Base-by-base conservation (phyloP, 2,329 filamentous ascomycete species). In the Simplicillium aogashimaense region DNA sequence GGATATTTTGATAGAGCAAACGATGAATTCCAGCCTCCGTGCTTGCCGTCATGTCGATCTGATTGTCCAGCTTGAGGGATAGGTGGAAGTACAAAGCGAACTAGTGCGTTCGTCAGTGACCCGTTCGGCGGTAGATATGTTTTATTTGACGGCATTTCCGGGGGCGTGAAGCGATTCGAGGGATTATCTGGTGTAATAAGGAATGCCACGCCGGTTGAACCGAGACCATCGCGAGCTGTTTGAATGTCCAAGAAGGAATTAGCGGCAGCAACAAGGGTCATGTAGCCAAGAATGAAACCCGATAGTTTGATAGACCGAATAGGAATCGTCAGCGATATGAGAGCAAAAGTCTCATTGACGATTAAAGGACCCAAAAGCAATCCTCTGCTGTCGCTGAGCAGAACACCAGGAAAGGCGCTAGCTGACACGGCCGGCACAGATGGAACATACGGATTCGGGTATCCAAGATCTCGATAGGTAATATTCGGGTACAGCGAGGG, bases 301-400 rank as follows among this genome's bases (percentile, higher is more conserved):
- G 62, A 57, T 2, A 72, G 71, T 2, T 70, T 69, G 47, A 81
- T 83, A 54, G 83, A 79, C 44, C 85, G 73, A 39, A 95, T 77
- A 0, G 88, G 86, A 13, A 90, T 63, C 0, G 88, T 94, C 43
- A 94, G 67, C 3, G 88, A 95, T 11, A 94, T 57, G 10, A 95
- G 65, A 16, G 85, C 84, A 47, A 83, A 84, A 0, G 78, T 76
- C 35, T 74, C 64, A 55, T 94, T 92, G 46, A 92, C 61, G 17
- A 75, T 67, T 42, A 86, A 67, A 0, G 88, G 88, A 0, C 89
- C 89, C 0, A 92, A 69, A 2, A 95, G 63, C n/a, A 95, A 65
- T 1, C 78, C 78, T 36, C 58, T 65, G 38, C 66, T 65, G 38
- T 61, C 64, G 45, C 64, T 69, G 29, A 77, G 65, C n/a, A 59